Evolutionary conservation across 2,329 filamentous ascomycete species (phyloP), one percentile per base, ranked within the genome.

Genomic region (Alternaria triticina): DNA sequence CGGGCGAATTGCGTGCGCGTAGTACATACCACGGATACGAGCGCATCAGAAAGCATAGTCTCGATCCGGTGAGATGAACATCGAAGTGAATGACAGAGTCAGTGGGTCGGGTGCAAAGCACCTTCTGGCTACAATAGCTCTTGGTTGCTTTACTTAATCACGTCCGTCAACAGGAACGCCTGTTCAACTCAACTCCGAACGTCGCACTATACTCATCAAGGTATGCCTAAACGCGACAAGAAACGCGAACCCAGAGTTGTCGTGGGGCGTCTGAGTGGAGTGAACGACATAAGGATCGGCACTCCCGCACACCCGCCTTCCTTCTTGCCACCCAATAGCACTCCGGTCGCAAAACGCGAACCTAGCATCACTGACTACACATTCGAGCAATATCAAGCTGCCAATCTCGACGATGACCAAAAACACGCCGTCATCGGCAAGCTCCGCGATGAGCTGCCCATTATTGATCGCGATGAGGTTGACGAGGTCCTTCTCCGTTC

Each of bases 311-410:
- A 28, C 5, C 25, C 22, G n/a, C 33, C 54, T 15, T 30, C 45
- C 15, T 45, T 28, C 8, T 27, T 17, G 20, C 43, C 22, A n/a
- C 54, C 20, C 7, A 8, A 20, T 22, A 52, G 22, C 36, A 12
- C 40, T 22, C 30, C 13, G 25, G 27, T 43, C 17, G 17, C 20
- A 11, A 51, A 51, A 11, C 27, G 6, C 27, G 28, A 22, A 51
- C 17, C 43, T n/a, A 51, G 47, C 27, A 7, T 47, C 20, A 11
- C 27, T 3, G 54, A 61, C 25, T 54, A 55, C 27, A 57, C 61
- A 3, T 66, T 58, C 20, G 54, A 58, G 23, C 47, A 66, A 13
- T 66, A 66, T 50, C 58, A 66, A 56, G 44, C 57, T 12, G 54
- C 57, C 6, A 51, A 51, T 8, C 61, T 66, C 50, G 55, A 49